Evolutionary conservation across 2,329 filamentous ascomycete species (phyloP), one percentile per base, ranked within the genome.

Genomic region (Metarhizium robertsii): DNA sequence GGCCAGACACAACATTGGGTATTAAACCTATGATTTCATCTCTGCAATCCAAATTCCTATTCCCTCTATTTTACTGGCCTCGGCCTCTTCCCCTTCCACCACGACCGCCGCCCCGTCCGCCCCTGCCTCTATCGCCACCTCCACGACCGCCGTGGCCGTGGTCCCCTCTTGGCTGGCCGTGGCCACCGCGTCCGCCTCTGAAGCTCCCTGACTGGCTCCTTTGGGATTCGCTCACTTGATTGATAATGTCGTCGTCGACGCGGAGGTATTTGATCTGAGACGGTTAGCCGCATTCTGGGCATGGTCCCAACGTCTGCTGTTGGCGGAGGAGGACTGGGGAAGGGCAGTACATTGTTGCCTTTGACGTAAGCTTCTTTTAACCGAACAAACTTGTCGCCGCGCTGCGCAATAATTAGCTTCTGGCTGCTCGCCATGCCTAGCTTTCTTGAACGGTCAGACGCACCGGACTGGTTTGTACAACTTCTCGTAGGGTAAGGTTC

Each of bases 401-500:
- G 92, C 83, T 87, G 58, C 4, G 3, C 10, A 40, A 7, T 18
- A 30, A 48, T 52, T 34, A 57, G 48, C 18, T 25, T 38, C 36
- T 45, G 18, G 13, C 16, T 14, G 8, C 6, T 18, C 7, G 42
- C 42, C 18, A 45, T 11, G 16, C 8, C 18, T 6, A 6, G 45
- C 52, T 25, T 11, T 25, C n/a, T 20, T 2, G 16, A 6, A 3
- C 8, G 25, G 45, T 14, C 10, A 16, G 38, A 53, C 78, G 53
- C 73, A 87, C 84, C 29, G 92, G 86, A 69, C 88, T 96, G 18
- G 94, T 97, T 74, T 97, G 92, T 40, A 97, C 90, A 25, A 99
- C 95, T 72, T 97, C 94, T 73, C 94, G 95, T 62, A 99, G 75
- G 2, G 92, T 97, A 64, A 99, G 77, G 75, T 99, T 99, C 94